phyloP scores from a whole-genome alignment of 768 basidiomycete species.

The Lactifluus pinguis region DNA sequence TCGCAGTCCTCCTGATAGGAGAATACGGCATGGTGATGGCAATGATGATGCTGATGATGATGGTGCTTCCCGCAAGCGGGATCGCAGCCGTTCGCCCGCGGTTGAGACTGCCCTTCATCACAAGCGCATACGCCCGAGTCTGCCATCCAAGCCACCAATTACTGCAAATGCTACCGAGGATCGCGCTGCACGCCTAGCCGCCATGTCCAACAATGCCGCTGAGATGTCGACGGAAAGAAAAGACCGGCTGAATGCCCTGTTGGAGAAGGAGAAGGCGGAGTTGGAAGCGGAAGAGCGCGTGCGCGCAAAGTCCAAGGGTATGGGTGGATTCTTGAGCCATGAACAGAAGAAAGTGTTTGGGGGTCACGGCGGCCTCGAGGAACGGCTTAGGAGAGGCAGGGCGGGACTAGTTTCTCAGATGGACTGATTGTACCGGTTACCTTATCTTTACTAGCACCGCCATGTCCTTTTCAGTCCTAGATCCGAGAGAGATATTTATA shows the following conservation, averaged over 20 bases:
- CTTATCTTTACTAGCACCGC: constrained; percentile 1
- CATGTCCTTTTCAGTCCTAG: neutral
- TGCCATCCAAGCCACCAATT: constrained; percentile 24
- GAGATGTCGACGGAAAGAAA: constrained; percentile 59
- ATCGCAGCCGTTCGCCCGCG: constrained; percentile 30
- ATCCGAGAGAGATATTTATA: constrained; percentile 9
- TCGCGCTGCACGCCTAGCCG: constrained; percentile 79
- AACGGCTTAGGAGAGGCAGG: constrained; percentile 63
- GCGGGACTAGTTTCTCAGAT: constrained; percentile 61
- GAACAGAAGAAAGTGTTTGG: constrained; percentile 84
- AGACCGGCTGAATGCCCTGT: constrained; percentile 54
- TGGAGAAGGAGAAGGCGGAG: constrained; percentile 74
- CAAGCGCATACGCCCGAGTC: constrained; percentile 46
- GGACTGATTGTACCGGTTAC: constrained; percentile 31
- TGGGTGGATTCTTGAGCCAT: constrained; percentile 70
- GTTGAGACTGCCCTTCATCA: constrained; percentile 25
- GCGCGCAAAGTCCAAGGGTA: constrained; percentile 63
- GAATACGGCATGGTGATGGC: constrained; percentile 20
- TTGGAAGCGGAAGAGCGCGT: constrained; percentile 60
- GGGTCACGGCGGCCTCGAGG: constrained; percentile 67
- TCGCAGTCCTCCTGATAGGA: constrained; percentile 17
- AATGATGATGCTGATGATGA: constrained; percentile 1
- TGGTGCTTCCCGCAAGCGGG: constrained; percentile 31
- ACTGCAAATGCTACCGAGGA: constrained; percentile 32
- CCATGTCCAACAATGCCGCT: constrained; percentile 76